These are phyloP conservation scores for Hypsizygus marmoreus DNA, from an alignment of 768 basidiomycete genomes.

Conservation along the genomic window DNA sequence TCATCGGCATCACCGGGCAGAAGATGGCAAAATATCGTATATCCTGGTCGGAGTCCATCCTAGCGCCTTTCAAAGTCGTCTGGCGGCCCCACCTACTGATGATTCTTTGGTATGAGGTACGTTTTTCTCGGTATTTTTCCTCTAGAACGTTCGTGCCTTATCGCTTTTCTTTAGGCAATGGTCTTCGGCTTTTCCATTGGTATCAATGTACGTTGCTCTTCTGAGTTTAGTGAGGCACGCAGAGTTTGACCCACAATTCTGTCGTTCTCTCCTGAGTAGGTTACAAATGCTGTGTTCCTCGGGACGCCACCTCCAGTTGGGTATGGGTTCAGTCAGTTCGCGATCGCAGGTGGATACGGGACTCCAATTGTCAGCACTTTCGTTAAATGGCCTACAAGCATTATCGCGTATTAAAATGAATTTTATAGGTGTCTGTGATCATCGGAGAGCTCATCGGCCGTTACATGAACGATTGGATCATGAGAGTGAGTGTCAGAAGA, in stretches of 20 bases:
- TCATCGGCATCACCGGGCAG: constrained; percentile 53
- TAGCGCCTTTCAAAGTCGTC: constrained; percentile 39
- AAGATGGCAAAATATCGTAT: constrained; percentile 47
- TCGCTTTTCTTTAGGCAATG: constrained; percentile 16
- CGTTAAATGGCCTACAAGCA: not conserved
- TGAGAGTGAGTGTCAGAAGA: constrained; percentile 29
- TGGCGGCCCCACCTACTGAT: constrained; percentile 51
- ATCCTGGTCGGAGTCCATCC: constrained; percentile 37
- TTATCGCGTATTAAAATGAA: no score
- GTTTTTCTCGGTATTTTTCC: not conserved
- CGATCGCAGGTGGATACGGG: constrained; percentile 39
- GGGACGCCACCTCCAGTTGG: constrained; percentile 26
- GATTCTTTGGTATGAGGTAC: constrained; percentile 42
- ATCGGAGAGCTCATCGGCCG: constrained; percentile 40
- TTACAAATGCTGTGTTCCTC: constrained; percentile 26
- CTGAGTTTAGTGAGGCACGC: no score
- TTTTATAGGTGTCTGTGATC: constrained; percentile 33
- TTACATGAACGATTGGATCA: constrained; percentile 40
- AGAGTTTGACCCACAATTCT: no score
- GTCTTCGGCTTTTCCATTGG: constrained; percentile 35
- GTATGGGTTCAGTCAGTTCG: constrained; percentile 41
- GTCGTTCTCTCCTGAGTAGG: no score
- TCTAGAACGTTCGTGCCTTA: not conserved
- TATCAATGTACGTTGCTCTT: constrained; percentile 38
- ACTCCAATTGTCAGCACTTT: constrained; percentile 36